These are phyloP conservation scores for Ogataea angusta DNA, from an alignment of 805 yeast genomes.

Conservation along the genomic window DNA sequence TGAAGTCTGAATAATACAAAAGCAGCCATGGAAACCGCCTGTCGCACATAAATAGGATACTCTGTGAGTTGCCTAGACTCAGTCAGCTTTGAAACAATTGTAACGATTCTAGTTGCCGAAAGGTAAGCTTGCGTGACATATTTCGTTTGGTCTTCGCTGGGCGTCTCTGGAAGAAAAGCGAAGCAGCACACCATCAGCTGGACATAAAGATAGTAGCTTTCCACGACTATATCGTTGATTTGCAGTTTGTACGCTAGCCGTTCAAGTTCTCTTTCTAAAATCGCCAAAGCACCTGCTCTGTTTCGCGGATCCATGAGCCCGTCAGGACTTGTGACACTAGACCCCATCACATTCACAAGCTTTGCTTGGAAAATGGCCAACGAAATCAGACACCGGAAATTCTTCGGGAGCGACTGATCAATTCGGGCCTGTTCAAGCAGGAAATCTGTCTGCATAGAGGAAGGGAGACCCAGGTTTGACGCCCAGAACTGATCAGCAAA, in stretches of 20 bases:
- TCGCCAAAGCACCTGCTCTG: constrained; percentile 75
- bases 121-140: constrained; percentile 80
- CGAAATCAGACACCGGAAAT: constrained; percentile 67
- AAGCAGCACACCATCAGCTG: constrained; percentile 80
- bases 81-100: constrained; percentile 68
- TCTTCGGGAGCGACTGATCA: constrained; percentile 62
- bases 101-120: constrained; percentile 76
- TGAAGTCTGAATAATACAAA: constrained; percentile 77
- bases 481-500: constrained; percentile 91
- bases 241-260: constrained; percentile 62
- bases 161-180: constrained; percentile 88
- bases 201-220: constrained; percentile 74
- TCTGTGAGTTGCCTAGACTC: constrained; percentile 72
- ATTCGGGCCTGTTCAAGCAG: constrained; percentile 74
- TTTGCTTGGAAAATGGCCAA: constrained; percentile 82
- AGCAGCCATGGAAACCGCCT: constrained; percentile 79
- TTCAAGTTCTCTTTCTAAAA: constrained; percentile 75
- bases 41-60: constrained; percentile 82
- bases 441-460: constrained; percentile 79
- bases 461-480: constrained; percentile 81
- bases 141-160: constrained; percentile 80
- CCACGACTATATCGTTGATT: constrained; percentile 66
- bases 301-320: constrained; percentile 82
- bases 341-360: constrained; percentile 80
- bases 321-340: constrained; percentile 80